These are phyloP conservation scores for Ammopiptanthus mongolicus DNA, from an alignment of 306 rosid species.

Conservation along the genomic window DNA sequence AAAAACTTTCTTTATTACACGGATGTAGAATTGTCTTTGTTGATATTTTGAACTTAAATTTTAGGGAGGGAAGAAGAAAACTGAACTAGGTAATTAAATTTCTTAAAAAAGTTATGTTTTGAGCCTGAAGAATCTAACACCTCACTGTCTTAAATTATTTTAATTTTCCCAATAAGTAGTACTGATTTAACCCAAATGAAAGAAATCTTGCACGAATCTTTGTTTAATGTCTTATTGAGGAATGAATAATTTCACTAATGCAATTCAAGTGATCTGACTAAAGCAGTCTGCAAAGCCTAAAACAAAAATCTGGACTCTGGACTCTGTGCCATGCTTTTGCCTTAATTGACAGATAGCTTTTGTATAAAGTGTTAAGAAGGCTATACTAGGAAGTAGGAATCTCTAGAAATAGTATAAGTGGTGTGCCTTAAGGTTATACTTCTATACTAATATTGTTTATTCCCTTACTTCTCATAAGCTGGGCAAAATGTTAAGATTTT, in stretches of 20 bases:
- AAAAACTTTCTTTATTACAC: background rate
- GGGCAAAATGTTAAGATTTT: background rate
- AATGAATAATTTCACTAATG: background rate
- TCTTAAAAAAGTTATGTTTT: background rate
- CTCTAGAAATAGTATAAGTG: background rate
- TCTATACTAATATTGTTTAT: background rate
- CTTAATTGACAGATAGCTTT: background rate
- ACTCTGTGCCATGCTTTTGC: background rate
- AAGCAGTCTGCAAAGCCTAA: constrained; percentile 6
- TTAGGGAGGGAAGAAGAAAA: background rate
- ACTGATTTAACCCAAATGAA: background rate
- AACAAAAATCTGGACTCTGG: background rate
- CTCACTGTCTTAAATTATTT: background rate
- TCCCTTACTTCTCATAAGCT: background rate
- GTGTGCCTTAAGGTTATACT: no score
- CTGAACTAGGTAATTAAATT: background rate
- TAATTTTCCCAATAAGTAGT: background rate
- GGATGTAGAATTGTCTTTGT: background rate
- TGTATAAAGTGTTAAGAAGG: background rate
- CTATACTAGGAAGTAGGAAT: background rate
- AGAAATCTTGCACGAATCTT: background rate
- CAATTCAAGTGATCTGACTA: background rate
- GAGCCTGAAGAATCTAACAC: background rate
- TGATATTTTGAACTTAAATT: constrained; percentile 5
- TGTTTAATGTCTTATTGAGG: background rate